Evolutionary conservation across 768 basidiomycete genomes (phyloP), one percentile per base, ranked within the genome.

Genomic region (Asterophora parasitica): DNA sequence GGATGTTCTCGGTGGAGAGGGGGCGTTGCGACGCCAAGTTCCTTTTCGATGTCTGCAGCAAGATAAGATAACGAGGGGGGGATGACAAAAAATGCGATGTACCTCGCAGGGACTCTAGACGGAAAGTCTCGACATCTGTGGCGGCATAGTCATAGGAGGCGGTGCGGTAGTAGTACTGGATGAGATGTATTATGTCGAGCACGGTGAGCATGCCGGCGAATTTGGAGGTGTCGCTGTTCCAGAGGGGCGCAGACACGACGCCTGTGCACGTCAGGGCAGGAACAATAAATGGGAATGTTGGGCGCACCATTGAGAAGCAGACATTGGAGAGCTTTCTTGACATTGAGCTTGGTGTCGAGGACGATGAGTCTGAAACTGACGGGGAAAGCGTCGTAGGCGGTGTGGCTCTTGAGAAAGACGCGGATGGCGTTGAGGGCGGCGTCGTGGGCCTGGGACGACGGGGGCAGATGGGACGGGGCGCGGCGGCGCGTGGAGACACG

Each of bases 191-290:
- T 65, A 99, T 93, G 66, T 99, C 96, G 48, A 92, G 80, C n/a
- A 98, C 92, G 7, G 96, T 99, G 61, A 99, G 87, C 95, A 99
- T 98, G 51, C 96, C 96, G 7, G 92, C 91, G 60, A 99, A 99
- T 34, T 75, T 81, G 4, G 91, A 94, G 51, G 80, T 82, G 54
- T 92, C 89, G 65, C 92, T 95, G 72, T 97, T 95, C 92, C 95
- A 99, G 19, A 99, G 74, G 10, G 96, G 95, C 0, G 96, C 96
- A 4, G 96, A 98, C 16, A 98, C 94, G 50, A 98, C 94, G 52
- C 93, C 95, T 96, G 63, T 39, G 31, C 44, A 53, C 27, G 57
- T 57, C 40, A 38, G 38, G 38, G 8, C 51, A 33, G 45, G 33
- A 15, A 46, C 23, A 45, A 31, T 26, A 46, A 46, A 49, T 40